Evolutionary conservation across 805 yeast species (phyloP).

Genomic region (Maudiozyma barnettii): DNA sequence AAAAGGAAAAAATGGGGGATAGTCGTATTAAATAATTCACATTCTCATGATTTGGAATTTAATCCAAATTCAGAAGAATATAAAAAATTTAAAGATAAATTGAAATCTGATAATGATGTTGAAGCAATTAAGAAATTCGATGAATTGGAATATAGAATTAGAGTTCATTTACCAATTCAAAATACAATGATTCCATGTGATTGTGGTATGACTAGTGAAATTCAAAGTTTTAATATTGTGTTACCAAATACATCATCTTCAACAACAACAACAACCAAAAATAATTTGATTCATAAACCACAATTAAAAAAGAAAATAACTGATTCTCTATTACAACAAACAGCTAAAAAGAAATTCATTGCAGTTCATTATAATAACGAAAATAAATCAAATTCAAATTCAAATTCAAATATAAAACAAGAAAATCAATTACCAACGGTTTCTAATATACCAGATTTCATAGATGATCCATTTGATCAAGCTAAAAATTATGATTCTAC

Average conservation of each 20-base stretch:
- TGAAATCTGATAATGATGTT: constrained; percentile 22
- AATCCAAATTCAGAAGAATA: constrained; percentile 29
- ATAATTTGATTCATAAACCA: constrained; percentile 10
- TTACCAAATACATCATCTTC: constrained; percentile 15
- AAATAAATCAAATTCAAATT: not conserved
- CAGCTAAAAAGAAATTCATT: constrained; percentile 14
- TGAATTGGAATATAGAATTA: constrained; percentile 28
- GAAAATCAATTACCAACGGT: not conserved
- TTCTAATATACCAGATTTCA: constrained; percentile 1
- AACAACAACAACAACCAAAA: not conserved
- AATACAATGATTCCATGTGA: constrained; percentile 29
- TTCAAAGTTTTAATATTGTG: constrained; percentile 27
- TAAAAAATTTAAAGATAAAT: constrained; percentile 25
- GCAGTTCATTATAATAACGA: not conserved
- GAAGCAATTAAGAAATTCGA: constrained; percentile 29
- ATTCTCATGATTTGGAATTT: constrained; percentile 42
- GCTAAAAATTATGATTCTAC: not conserved
- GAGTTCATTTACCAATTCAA: constrained; percentile 26
- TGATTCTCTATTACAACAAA: constrained; percentile 9
- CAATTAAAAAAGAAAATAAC: constrained; percentile 9
- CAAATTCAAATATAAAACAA: not conserved
- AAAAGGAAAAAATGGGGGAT: constrained; percentile 48
- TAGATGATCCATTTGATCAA: constrained; percentile 1
- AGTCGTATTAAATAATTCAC: constrained; percentile 50
- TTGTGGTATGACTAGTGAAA: constrained; percentile 31